phyloP scores from a whole-genome alignment of 2,329 filamentous ascomycete genomes.

The Nakataea oryzae region DNA sequence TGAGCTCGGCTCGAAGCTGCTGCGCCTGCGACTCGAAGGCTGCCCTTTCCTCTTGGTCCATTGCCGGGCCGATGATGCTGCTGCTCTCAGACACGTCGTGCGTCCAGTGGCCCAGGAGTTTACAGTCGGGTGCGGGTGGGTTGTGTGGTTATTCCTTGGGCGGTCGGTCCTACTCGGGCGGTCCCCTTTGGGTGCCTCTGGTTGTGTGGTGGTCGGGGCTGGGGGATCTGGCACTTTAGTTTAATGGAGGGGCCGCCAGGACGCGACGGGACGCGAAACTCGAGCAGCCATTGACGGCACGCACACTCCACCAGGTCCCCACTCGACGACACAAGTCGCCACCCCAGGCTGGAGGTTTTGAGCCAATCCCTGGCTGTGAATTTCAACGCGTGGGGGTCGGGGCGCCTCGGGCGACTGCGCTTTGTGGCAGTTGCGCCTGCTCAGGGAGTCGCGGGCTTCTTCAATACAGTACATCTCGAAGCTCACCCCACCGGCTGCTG shows the following conservation, averaged over 20 bases:
- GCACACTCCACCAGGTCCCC: neutral
- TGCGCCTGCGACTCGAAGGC: constrained; percentile 39
- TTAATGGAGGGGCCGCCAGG: neutral
- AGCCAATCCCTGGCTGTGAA: neutral
- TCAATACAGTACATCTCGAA: neutral
- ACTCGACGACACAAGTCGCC: too few relatives aligned
- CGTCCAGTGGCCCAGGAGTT: neutral
- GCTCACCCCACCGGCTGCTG: neutral
- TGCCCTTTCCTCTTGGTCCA: constrained; percentile 34
- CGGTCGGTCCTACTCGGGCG: too few relatives aligned
- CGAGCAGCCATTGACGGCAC: neutral
- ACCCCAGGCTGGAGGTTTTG: too few relatives aligned
- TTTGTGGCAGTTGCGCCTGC: too few relatives aligned
- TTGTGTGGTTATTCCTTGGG: neutral
- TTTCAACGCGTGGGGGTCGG: too few relatives aligned
- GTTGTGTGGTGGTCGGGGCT: neutral
- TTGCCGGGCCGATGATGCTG: constrained; percentile 15
- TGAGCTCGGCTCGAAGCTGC: constrained; percentile 57
- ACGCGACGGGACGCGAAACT: neutral
- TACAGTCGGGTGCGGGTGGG: neutral
- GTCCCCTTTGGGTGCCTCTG: too few relatives aligned
- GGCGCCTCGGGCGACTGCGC: too few relatives aligned
- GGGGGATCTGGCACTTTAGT: neutral
- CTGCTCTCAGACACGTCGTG: neutral
- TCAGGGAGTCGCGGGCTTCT: too few relatives aligned